Evolutionary conservation across 768 basidiomycete genomes (phyloP), one percentile per base, ranked within the genome.

Genomic region (Pleurotus platypus): DNA sequence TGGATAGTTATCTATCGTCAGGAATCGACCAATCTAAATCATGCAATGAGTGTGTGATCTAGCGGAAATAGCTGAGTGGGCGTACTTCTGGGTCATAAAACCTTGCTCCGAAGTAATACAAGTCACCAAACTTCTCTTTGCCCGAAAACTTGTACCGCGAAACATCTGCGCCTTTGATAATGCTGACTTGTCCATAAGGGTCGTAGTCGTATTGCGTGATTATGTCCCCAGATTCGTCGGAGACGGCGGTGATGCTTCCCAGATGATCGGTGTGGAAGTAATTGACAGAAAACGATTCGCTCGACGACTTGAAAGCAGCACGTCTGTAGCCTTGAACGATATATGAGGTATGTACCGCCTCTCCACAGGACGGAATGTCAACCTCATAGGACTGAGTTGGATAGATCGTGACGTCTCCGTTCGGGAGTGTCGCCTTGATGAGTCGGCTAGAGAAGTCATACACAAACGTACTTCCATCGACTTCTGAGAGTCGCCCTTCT

Each of bases 141-240:
- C 59, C 59, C 9, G 59, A 60, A 40, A 47, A 60, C 56, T 60
- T 54, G 51, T 54, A 54, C n/a, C 51, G 51, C 13, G 51, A 24
- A 6, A 54, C 22, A 54, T 54, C 51, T 11, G n/a, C 51, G 26
- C 51, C 51, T 22, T 42, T 54, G 20, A 54, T 42, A 15, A 54
- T 20, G 3, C 42, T 6, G 1, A 46, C 40, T 39, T 56, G 48
- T n/a, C 49, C 49, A 1, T 57, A 51, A 13, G 56, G 47, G 24
- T 60, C 56, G 24, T 60, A 60, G 5, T 60, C 57, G 35, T 60
- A 60, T 22, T 60, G 56, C 11, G 55, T 49, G 20, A 57, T 39
- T 1, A 60, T 11, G 16, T 30, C 35, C 8, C 59, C 59, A 6
- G 56, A 57, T 11, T 20, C 24, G 22, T 54, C 51, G 16, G 51